Evolutionary conservation across 345 rosid species (phyloP), one percentile per base, ranked within the genome.

Genomic region (Garcia nutans): DNA sequence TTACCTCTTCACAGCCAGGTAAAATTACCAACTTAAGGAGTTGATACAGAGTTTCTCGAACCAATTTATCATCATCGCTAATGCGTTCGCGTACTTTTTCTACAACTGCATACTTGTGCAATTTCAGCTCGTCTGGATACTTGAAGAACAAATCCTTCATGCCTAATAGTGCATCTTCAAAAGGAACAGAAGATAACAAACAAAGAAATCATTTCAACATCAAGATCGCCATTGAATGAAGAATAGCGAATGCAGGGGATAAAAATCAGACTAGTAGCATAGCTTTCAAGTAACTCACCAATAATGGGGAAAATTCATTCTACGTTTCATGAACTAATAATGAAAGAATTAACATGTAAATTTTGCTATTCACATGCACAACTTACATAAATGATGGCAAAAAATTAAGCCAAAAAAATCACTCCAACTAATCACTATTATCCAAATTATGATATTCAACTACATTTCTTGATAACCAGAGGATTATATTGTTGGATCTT

Each of bases 1-100:
- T 72, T 84, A 93, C 99, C 97, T 93, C 96, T 77, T 84, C 77
- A 73, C 89, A 93, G 22, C 73, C 83, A 74, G 92, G 96, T 74
- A 96, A 88, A 76, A 96, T 75, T 68, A 82, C 85, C 5, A 81
- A 56, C 81, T 90, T 78, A 55, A 93, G 85, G 59, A 96, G 89
- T 54, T 74, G 85, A 85, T 86, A 92, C 6, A 96, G 77, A 15
- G 77, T 73, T 55, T 91, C 90, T 73, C 96, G 89, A 57, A 92
- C 96, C 22, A 73, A 56, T 75, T 83, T 79, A 76, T 90, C 92
- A 74, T 83, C 89, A 83, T 96, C 99, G 79, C 85, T 77, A 26
- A 90, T 76, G 49, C 93, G 90, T 80, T 88, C 87, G 22, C 90
- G 90, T 41, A 96, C 85, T 80, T 86, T 93, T 74, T 90, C 89